phyloP scores from a whole-genome alignment of 129 eudicot genomes.

The Pittosporum tobira region DNA sequence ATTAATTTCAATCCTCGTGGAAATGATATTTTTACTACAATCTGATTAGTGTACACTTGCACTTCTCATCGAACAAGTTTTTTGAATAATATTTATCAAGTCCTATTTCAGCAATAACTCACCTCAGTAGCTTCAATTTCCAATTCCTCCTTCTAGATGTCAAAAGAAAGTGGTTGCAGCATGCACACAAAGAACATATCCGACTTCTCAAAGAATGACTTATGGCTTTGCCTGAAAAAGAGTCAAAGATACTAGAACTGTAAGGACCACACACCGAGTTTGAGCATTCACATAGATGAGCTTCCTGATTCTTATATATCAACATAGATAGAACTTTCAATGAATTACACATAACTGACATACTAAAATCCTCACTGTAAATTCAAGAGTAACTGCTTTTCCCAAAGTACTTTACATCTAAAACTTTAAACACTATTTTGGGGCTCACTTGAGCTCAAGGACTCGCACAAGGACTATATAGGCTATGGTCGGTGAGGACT shows the following conservation, averaged over 20 bases:
- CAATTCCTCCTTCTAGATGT: conserved; percentile 59
- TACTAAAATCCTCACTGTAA: too few species aligned
- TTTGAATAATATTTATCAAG: neutral
- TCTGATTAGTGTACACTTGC: too few species aligned
- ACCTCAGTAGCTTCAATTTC: conserved; percentile 88
- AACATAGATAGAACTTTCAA: too few species aligned
- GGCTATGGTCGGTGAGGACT: too few species aligned
- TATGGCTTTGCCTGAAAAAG: conserved; percentile 67
- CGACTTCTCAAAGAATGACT: conserved; percentile 68
- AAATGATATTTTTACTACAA: too few species aligned
- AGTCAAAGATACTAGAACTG: neutral
- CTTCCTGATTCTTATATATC: conserved; percentile 6
- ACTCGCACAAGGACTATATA: too few species aligned
- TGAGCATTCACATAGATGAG: neutral
- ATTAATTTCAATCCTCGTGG: too few species aligned
- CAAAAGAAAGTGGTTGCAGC: conserved; percentile 58
- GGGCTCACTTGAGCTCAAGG: neutral
- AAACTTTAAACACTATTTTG: too few species aligned
- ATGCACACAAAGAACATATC: conserved; percentile 75
- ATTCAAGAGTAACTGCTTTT: too few species aligned
- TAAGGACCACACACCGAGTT: neutral
- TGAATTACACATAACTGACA: too few species aligned
- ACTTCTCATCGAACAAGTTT: too few species aligned
- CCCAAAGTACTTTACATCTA: too few species aligned
- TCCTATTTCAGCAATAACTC: neutral